A percentile compares a stretch with the other conserved stretches of the same genome.
phyloP scores from a whole-genome alignment of 2,329 filamentous ascomycete species.

The Canariomyces notabilis region DNA sequence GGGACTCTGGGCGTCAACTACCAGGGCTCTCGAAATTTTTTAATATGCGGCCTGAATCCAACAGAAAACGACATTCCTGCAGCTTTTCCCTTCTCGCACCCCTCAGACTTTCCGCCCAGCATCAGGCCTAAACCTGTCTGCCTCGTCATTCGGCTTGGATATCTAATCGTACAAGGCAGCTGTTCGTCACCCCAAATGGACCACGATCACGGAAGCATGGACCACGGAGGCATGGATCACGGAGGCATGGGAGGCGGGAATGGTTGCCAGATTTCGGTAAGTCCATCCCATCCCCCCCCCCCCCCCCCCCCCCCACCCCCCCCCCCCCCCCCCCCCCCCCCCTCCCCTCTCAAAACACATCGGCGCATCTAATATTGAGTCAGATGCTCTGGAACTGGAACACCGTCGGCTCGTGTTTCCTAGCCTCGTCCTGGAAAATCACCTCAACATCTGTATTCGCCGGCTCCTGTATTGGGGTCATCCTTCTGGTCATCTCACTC shows the following conservation, averaged over 20 bases:
- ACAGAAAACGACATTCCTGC: too few species aligned
- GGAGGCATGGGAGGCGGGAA: constrained; percentile 23
- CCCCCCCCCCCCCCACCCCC: too few species aligned
- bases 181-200: constrained; percentile 5
- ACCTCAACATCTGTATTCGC: constrained; percentile 67
- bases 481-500: constrained; percentile 67
- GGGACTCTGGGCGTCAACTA: too few species aligned
- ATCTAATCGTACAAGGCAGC: not conserved
- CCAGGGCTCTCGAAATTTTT: too few species aligned
- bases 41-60: too few species aligned
- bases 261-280: constrained; percentile 40
- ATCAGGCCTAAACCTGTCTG: too few species aligned
- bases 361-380: not conserved
- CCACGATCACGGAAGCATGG: constrained; percentile 9
- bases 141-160: too few species aligned
- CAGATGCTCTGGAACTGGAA: constrained; percentile 82
- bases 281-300: constrained; percentile 25
- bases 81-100: too few species aligned
- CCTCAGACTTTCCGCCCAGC: too few species aligned
- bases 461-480: constrained; percentile 72
- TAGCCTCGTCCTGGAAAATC: constrained; percentile 65
- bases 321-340: too few species aligned
- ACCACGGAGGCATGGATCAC: constrained; percentile 25
- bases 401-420: constrained; percentile 67
- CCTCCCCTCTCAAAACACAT: too few species aligned